These are phyloP conservation scores for Rutstroemia sp. DNA, from an alignment of 2,329 filamentous ascomycete genomes.

Conservation along the genomic window DNA sequence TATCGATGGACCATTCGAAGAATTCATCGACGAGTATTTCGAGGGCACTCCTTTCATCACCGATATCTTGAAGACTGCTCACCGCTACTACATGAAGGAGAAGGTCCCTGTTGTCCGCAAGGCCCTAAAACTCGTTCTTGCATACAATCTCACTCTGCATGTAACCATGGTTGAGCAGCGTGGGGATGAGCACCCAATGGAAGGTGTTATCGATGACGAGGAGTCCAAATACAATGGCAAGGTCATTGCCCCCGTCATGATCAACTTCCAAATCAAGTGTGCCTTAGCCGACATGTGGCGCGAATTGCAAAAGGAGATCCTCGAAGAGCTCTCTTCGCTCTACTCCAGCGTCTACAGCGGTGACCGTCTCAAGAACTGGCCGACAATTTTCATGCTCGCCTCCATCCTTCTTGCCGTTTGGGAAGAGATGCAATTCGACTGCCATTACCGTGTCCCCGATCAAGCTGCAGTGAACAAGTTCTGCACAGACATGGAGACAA, in stretches of 20 bases:
- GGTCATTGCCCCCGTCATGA: slow-evolving; percentile 92
- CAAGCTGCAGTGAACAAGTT: slow-evolving; percentile 83
- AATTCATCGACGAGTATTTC: slow-evolving; percentile 93
- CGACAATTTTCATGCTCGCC: slow-evolving; percentile 95
- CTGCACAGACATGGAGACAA: slow-evolving; percentile 94
- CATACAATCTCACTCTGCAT: slow-evolving; percentile 91
- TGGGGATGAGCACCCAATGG: slow-evolving; percentile 67
- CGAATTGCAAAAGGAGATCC: slow-evolving; percentile 89
- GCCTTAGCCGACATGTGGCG: slow-evolving; percentile 98
- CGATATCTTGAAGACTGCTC: slow-evolving; percentile 91
- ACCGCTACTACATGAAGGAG: slow-evolving; percentile 86
- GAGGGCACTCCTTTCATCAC: slow-evolving; percentile 93
- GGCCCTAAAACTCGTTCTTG: slow-evolving; percentile 87
- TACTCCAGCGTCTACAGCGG: slow-evolving; percentile 98
- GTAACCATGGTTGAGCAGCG: slow-evolving; percentile 91
- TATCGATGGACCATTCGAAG: slow-evolving; percentile 85
- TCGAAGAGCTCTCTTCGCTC: slow-evolving; percentile 84
- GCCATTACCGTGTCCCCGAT: slow-evolving; percentile 89
- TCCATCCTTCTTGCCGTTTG: slow-evolving; percentile 89
- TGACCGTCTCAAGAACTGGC: slow-evolving; percentile 97
- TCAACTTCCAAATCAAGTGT: slow-evolving; percentile 99
- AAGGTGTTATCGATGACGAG: slow-evolving; percentile 79
- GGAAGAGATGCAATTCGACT: slow-evolving; percentile 99
- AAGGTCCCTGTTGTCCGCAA: slow-evolving; percentile 87
- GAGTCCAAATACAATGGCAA: slow-evolving; percentile 84